Evolutionary conservation across 192 early-diverging fungal species (phyloP), one percentile per base, ranked within the genome.

Genomic region (Ambispora gerdemannii): DNA sequence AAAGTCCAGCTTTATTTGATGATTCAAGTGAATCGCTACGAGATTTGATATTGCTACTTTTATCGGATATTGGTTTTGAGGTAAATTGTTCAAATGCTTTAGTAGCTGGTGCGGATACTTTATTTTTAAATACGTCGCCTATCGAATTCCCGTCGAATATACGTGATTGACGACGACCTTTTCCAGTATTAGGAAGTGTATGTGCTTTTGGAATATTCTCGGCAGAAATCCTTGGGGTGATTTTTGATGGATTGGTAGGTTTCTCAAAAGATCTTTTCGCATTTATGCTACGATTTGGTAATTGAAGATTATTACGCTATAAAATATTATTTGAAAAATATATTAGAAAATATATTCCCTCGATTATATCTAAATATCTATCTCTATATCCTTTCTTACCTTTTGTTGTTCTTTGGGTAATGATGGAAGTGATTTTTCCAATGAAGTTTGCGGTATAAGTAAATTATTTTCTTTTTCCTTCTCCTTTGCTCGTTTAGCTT

Each of bases 401-500:
- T 69, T 15, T 28, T n/a, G 4, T n/a, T n/a, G n/a, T 19, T 76
- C 70, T 4, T 27, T 4, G 3, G 75, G 75, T 38, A 76, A 53
- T 10, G 71, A 76, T 19, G 75, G 75, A 24, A 76, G 47, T 47
- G 71, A 67, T 67, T 76, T 76, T 53, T 76, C 75, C 10, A 62
- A 31, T 51, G 49, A 15, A 17, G 22, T 22, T 38, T 38, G 43
- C 19, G 56, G 47, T 35, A 35, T 70, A 19, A 60, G 31, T 24
- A 20, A 17, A 20, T 34, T 61, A 11, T 74, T 47, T 30, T 31
- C 32, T 58, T 70, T 31, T 71, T 80, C 36, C 74, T 67, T 51
- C 51, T 72, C 50, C 43, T 50, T 47, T 63, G 60, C 32, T 75
- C 73, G 33, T 60, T 66, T 25, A 60, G 59, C 15, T 77, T 73